Base-by-base conservation (phyloP, 2,329 filamentous ascomycete species). In the Chalaropsis thielavioides region DNA sequence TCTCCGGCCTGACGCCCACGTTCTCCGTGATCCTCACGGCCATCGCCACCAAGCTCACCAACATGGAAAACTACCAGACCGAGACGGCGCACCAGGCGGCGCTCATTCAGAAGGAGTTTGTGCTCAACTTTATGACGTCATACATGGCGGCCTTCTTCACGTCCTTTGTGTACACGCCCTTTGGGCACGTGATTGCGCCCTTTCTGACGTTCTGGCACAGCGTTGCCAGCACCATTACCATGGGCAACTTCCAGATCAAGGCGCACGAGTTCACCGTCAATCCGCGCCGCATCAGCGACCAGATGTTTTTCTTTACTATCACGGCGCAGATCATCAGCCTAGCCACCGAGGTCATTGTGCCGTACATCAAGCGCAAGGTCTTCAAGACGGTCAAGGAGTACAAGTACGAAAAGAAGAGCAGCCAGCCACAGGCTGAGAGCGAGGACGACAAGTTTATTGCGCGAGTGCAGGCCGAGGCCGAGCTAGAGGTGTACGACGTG, bases 251-350 rank as follows among this genome's bases (percentile, higher is more conserved):
- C 72, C 82, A 89, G 63, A 75, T 90, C 35, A 79, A 83, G 31
- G 82, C 80, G 4, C 76, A 78, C 62, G 79, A 82, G 27, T 99
- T 96, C 73, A 80, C 85, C 63, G 89, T 96, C 75, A 91, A 97
- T 71, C 87, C 90, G 0, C 81, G 86, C 69, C 82, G 94, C 17
- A 83, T 97, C 43, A 88, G 87, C 70, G 89, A 91, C 70, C 92
- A 97, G 73, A 90, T 96, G 73, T 94, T 96, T 68, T 97, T 95
- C 76, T 94, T 95, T 68, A 95, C 92, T 0, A 89, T 97, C 40
- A 96, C 92, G 0, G 92, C 91, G 0, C 92, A 96, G 72, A 82
- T 96, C 44, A 87, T 99, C 70, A 94, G 89, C 72, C 87, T 96
- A 64, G 85, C 82, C 13, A 85, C 92, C 68, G 94, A 99, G 74